A percentile compares a stretch with the other conserved stretches of the same genome.
Evolutionary conservation across 1,284 basidiomycete species (phyloP).

Genomic region (Boletus mariae): DNA sequence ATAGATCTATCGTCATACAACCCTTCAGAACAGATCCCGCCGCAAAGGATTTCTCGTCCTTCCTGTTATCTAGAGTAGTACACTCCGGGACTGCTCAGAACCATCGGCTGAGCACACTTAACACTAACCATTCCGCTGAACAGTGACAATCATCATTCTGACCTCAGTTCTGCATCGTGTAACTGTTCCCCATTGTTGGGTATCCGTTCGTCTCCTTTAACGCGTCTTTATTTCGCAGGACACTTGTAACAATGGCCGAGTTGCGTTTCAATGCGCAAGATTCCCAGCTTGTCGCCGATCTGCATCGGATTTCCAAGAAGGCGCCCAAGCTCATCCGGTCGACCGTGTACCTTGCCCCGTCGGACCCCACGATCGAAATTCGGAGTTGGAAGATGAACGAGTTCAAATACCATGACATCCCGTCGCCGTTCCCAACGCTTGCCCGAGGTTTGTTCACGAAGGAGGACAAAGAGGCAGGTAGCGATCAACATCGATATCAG

Average conservation of each 20-base stretch:
- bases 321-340: conserved; percentile 60
- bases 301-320: conserved; percentile 48
- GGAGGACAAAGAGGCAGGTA: conserved; percentile 24
- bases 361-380: conserved; percentile 51
- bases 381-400: conserved; percentile 96
- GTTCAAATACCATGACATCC: conserved; percentile 85
- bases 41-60: too few relatives aligned
- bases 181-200: not conserved
- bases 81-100: too few relatives aligned
- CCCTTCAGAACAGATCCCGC: too few relatives aligned
- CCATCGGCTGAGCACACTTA: too few relatives aligned
- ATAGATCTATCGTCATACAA: too few relatives aligned
- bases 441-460: conserved; percentile 84
- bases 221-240: not conserved
- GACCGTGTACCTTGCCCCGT: conserved; percentile 50
- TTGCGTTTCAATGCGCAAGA: conserved; percentile 38
- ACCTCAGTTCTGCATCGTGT: too few relatives aligned
- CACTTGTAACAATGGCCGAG: conserved; percentile 11
- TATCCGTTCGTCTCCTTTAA: conserved; percentile 2
- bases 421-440: conserved; percentile 88
- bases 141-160: too few relatives aligned
- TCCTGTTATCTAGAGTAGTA: too few relatives aligned
- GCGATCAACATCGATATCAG: conserved; percentile 42
- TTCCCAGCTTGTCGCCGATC: conserved; percentile 53
- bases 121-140: too few relatives aligned